Evolutionary conservation across 345 rosid species (phyloP), one percentile per base, ranked within the genome.

Genomic region (Sonneratia caseolaris): DNA sequence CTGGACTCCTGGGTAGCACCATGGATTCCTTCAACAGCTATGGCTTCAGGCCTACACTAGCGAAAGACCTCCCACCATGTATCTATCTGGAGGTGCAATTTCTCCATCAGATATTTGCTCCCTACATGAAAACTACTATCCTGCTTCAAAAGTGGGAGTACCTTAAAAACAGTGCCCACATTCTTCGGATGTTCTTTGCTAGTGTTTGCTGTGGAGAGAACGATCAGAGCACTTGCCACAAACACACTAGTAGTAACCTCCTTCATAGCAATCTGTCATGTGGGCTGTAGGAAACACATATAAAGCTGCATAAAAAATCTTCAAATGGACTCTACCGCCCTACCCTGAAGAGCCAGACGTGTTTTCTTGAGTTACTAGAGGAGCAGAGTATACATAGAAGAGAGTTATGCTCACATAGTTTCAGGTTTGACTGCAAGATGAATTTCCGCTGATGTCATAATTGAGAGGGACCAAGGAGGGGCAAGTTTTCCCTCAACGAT

Each of bases 1-100:
- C 82, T 72, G 96, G 95, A 85, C 71, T 82, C 87, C 56, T 85
- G 93, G 89, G 85, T 92, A 0, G 98, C 91, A 73, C 97, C 97
- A 13, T 87, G 90, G 83, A 69, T 90, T 64, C 88, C 86, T 71
- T 94, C 98, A 4, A 97, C 97, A 37, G 97, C 98, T 16, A 94
- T 95, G 49, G 91, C 95, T 55, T 90, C 98, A 14, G 98, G 98
- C 61, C 72, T 94, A 10, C 77, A 86, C 76, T 94, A 96, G 97
- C 95, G 95, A 13, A 90, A 80, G 67, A 70, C 71, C 73, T 38
- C 78, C 70, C 73, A 47, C 56, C 77, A 74, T 16, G 80, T 70
- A 59, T 85, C 68, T 42, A 59, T 85, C 68, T 42, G 45, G 10
- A 42, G 59, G 68, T 3, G 80, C 82, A 36, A 80, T 76, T 74